These are phyloP conservation scores for Colletotrichum chrysophilum DNA, from an alignment of 2,329 filamentous ascomycete genomes.

Conservation along the genomic window DNA sequence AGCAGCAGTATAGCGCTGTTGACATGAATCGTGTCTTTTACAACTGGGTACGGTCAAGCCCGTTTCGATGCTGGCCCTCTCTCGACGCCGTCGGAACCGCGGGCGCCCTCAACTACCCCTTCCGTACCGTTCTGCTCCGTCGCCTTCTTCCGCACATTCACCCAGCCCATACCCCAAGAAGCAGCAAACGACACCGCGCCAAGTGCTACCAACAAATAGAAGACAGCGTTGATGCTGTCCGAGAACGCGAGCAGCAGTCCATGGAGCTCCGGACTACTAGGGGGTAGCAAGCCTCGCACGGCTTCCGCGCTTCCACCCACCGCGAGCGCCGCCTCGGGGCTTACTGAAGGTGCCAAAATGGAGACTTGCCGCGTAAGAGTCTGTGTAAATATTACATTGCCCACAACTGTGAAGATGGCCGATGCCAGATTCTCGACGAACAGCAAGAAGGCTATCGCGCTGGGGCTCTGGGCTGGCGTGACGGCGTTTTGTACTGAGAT, in stretches of 20 bases:
- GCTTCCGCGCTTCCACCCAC: not conserved
- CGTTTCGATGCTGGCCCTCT: not conserved
- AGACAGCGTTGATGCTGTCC: not conserved
- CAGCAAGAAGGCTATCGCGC: not conserved
- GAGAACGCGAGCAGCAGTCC: not conserved
- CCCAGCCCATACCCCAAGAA: not conserved
- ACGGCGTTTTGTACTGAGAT: not conserved
- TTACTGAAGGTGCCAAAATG: not conserved
- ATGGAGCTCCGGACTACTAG: not conserved
- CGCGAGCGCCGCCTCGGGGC: not conserved
- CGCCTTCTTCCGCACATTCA: not conserved
- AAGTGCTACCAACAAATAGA: not conserved
- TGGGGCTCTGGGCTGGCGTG: not conserved
- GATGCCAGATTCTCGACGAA: not conserved
- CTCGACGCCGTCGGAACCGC: not conserved
- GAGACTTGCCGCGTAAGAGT: not conserved
- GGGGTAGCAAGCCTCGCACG: not conserved
- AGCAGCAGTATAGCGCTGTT: fast-evolving
- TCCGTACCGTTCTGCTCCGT: not conserved
- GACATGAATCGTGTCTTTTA: fast-evolving
- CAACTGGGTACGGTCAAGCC: not conserved
- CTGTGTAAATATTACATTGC: fast-evolving
- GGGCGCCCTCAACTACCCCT: not conserved
- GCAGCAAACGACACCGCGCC: not conserved
- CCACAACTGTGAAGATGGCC: not conserved